phyloP scores from a whole-genome alignment of 2,329 filamentous ascomycete species.

The Ceratocystis harringtonii region DNA sequence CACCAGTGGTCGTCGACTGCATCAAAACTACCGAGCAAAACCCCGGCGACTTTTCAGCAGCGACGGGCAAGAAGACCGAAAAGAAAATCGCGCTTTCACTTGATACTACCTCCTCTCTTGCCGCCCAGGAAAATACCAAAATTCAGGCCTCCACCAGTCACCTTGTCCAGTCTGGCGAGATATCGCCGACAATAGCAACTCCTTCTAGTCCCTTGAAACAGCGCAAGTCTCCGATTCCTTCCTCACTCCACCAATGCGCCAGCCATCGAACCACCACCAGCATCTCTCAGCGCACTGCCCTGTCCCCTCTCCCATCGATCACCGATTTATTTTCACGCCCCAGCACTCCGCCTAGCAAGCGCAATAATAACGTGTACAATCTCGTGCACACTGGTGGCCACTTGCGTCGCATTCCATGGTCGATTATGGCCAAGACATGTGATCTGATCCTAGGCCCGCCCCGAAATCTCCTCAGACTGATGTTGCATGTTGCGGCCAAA shows the following conservation, averaged over 20 bases:
- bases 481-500: slow-evolving; percentile 65
- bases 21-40: neutral
- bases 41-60: neutral
- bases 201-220: slow-evolving; percentile 10
- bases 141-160: neutral
- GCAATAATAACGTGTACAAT: neutral
- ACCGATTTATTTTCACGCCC: slow-evolving; percentile 47
- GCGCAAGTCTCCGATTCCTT: slow-evolving; percentile 19
- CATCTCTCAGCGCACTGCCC: slow-evolving; percentile 38
- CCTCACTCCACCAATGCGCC: slow-evolving; percentile 24
- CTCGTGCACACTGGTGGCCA: slow-evolving; percentile 26
- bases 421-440: slow-evolving; percentile 61
- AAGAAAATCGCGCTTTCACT: neutral
- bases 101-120: neutral
- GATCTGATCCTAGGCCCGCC: slow-evolving; percentile 70
- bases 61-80: neutral
- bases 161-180: neutral
- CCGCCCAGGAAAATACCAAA: neutral
- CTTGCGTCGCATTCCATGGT: slow-evolving; percentile 40
- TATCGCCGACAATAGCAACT: neutral
- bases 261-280: slow-evolving; percentile 41
- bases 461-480: slow-evolving; percentile 58
- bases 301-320: slow-evolving; percentile 53
- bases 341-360: slow-evolving; percentile 1
- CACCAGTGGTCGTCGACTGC: neutral